Percentiles rank a stretch among this genome's conserved stretches.
These are phyloP conservation scores for Fusarium drepaniforme DNA, from an alignment of 2,329 filamentous ascomycete species.

Conservation along the genomic window DNA sequence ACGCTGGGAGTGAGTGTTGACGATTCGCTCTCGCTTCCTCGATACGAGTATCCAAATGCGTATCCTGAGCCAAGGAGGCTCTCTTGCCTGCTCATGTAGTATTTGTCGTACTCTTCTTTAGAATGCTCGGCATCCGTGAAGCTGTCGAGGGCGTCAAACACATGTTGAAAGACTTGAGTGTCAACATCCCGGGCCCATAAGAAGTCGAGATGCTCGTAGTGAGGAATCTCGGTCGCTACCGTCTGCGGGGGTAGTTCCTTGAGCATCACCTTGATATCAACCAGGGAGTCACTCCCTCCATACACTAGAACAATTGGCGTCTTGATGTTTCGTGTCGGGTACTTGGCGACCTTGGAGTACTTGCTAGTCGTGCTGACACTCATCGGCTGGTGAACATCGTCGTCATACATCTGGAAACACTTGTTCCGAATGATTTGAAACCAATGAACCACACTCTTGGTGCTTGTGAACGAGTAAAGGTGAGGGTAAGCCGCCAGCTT, in stretches of 20 bases:
- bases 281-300: slow-evolving; percentile 91
- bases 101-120: slow-evolving; percentile 71
- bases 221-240: slow-evolving; percentile 85
- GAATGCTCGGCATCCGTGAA: slow-evolving; percentile 71
- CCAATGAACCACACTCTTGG: slow-evolving; percentile 98
- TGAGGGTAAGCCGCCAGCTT: slow-evolving; percentile 97
- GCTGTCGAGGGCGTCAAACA: slow-evolving; percentile 87
- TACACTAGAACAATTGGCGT: slow-evolving; percentile 95
- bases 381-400: slow-evolving; percentile 86
- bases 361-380: slow-evolving; percentile 78
- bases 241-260: slow-evolving; percentile 88
- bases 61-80: slow-evolving; percentile 59
- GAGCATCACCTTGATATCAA: slow-evolving; percentile 94
- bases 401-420: slow-evolving; percentile 98
- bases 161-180: slow-evolving; percentile 86
- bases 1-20: slow-evolving; percentile 46
- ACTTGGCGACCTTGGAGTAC: slow-evolving; percentile 96
- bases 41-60: slow-evolving; percentile 40
- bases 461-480: slow-evolving; percentile 95
- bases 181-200: slow-evolving; percentile 92
- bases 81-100: slow-evolving; percentile 63
- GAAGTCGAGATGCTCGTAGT: slow-evolving; percentile 98
- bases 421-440: slow-evolving; percentile 98
- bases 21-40: slow-evolving; percentile 53
- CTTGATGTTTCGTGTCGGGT: slow-evolving; percentile 96